Evolutionary conservation across 352 stramenopile species (phyloP), one percentile per base, ranked within the genome.

Genomic region (Pythium oligandrum): DNA sequence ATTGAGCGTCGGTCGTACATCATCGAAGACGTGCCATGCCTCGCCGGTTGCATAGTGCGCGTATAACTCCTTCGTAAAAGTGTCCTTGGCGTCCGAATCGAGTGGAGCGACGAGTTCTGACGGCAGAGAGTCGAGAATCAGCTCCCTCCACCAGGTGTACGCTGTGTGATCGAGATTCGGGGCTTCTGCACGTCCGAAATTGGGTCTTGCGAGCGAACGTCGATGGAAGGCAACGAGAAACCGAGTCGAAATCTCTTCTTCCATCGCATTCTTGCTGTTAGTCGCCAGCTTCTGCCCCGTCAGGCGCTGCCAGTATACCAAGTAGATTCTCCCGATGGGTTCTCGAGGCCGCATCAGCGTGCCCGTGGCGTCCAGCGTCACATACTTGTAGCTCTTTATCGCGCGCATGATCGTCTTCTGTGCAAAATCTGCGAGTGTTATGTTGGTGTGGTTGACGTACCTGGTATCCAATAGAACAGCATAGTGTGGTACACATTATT

Each of bases 301-400:
- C 6, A 59, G 35, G 6, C 56, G 40, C 45, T 75, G 63, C 53
- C 73, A 88, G 40, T 74, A 68, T 11, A 55, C 58, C 26, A 86
- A 11, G 49, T 90, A 90, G 11, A 72, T 87, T 4, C 36, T 35
- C 2, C 78, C 73, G 33, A 78, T 64, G 40, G 61, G 12, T 48
- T 75, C 68, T n/a, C 68, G 71, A 30, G 65, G 74, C 3, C 64
- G 71, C 40, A 90, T 43, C 46, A 93, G 62, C 55, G 83, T 93
- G 38, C 76, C 78, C n/a, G 76, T 93, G 34, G 73, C 78, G 55
- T 93, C 83, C 40, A 93, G 61, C 50, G 82, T 90, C 43, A 86
- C 64, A 26, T 26, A 26, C 17, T 26, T 26, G 17, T 26, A 26
- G 17, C 17, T 26, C 17, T 26, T 26, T 26, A 26, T 26, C 17